Conservation (phyloP, 2,329 filamentous ascomycete genomes). For the Sporothrix dimorphospora region DNA sequence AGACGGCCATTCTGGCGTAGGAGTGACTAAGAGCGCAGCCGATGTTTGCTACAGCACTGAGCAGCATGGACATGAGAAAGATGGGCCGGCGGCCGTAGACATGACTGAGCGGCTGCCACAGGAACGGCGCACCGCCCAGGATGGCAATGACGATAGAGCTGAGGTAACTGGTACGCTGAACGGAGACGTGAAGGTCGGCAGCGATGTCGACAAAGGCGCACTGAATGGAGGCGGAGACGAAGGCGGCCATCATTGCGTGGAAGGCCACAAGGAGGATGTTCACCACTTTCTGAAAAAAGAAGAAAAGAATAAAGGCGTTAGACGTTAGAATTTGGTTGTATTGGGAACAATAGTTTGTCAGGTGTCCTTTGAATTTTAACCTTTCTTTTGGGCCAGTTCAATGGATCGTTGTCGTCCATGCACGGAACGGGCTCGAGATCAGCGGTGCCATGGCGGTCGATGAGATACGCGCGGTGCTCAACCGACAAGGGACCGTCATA, state of each 20-base stretch:
- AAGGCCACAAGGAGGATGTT: conserved; percentile 60
- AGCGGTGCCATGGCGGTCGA: conserved; percentile 25
- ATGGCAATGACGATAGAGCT: conserved; percentile 60
- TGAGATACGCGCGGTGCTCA: conserved; percentile 27
- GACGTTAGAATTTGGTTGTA: too few species aligned
- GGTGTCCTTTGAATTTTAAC: neutral
- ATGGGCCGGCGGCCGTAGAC: conserved; percentile 58
- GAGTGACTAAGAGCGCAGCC: conserved; percentile 55
- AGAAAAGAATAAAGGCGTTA: too few species aligned
- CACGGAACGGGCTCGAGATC: conserved; percentile 27
- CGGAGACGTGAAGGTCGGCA: conserved; percentile 50
- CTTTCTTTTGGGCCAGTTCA: conserved; percentile 27
- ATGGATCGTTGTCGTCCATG: conserved; percentile 26
- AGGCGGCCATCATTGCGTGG: conserved; percentile 60
- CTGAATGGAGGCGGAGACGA: conserved; percentile 58
- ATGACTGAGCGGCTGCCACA: conserved; percentile 60
- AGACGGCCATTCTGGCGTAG: conserved; percentile 55
- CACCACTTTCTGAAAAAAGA: conserved; percentile 55
- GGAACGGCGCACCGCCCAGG: conserved; percentile 55
- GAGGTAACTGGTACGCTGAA: conserved; percentile 57
- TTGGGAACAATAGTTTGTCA: too few species aligned
- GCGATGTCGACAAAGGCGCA: conserved; percentile 58
- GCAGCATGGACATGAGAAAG: conserved; percentile 54
- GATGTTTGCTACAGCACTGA: conserved; percentile 54
- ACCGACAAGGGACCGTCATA: conserved; percentile 12